phyloP scores from a whole-genome alignment of 2,329 filamentous ascomycete species.

The Pseudocercospora vitis region DNA sequence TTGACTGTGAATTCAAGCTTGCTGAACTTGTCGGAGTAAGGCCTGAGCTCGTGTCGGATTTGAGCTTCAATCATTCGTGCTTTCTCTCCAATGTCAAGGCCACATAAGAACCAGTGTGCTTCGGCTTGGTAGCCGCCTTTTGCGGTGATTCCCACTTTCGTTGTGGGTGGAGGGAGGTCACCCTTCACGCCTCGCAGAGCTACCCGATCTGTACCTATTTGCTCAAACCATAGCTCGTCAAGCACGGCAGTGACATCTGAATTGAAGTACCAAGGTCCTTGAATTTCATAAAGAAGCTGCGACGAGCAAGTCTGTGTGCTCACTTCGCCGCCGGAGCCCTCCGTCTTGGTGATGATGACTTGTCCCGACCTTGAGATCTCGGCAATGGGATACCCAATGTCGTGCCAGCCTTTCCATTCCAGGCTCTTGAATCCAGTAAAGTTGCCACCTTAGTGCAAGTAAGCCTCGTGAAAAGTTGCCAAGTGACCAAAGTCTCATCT shows the following conservation, averaged over 20 bases:
- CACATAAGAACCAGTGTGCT: conserved; percentile 47
- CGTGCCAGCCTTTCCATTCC: conserved; percentile 42
- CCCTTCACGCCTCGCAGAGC: conserved; percentile 48
- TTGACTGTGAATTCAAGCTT: conserved; percentile 43
- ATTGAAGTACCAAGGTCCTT: conserved; percentile 59
- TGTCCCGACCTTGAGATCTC: conserved; percentile 40
- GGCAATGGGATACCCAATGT: conserved; percentile 43
- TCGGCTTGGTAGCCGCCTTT: conserved; percentile 51
- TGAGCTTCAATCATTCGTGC: conserved; percentile 49
- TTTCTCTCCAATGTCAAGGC: conserved; percentile 49
- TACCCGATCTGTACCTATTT: conserved; percentile 52
- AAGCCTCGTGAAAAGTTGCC: background rate
- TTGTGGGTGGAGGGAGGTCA: conserved; percentile 51
- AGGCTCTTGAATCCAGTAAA: conserved; percentile 47
- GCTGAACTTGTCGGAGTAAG: conserved; percentile 40
- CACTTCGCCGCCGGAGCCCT: conserved; percentile 41
- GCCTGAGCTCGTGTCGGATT: conserved; percentile 42
- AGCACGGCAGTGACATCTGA: conserved; percentile 57
- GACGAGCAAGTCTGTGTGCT: conserved; percentile 53
- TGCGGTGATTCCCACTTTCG: conserved; percentile 52
- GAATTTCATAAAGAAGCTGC: conserved; percentile 57
- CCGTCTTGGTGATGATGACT: conserved; percentile 42
- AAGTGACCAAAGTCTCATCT: background rate
- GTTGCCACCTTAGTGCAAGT: conserved; percentile 38
- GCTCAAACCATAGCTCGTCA: conserved; percentile 53